Conservation (phyloP, 2,329 filamentous ascomycete species). For the Alternaria brassicicola region DNA sequence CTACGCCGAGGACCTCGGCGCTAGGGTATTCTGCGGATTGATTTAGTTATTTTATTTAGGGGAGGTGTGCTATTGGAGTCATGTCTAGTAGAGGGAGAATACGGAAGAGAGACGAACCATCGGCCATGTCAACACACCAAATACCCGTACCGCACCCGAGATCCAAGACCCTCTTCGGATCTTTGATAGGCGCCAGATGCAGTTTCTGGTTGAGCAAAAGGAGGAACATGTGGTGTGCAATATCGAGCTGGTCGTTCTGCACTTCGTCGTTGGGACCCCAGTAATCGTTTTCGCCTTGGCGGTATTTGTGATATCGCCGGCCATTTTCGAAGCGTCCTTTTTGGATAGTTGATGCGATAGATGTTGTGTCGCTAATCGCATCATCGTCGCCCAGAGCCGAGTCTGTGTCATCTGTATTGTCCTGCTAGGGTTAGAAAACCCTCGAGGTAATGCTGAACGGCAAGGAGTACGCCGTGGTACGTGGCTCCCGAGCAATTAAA, state of each 20-base stretch:
- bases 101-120: conserved; percentile 9
- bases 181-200: conserved; percentile 30
- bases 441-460: not conserved
- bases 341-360: conserved; percentile 39
- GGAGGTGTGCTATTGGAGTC: not conserved
- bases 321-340: conserved; percentile 42
- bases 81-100: not conserved
- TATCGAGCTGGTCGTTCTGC: conserved; percentile 38
- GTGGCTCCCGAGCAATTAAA: not conserved
- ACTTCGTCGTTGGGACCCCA: conserved; percentile 41
- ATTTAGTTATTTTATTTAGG: not conserved
- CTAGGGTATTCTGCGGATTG: conserved; percentile 19
- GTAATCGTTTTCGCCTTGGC: conserved; percentile 41
- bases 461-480: not conserved
- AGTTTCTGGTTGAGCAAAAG: conserved; percentile 31
- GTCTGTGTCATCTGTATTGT: conserved; percentile 26
- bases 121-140: conserved; percentile 38
- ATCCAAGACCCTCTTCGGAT: conserved; percentile 29
- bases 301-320: conserved; percentile 42
- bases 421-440: not conserved
- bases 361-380: conserved; percentile 37
- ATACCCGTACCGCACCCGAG: conserved; percentile 40
- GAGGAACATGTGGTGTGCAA: conserved; percentile 37
- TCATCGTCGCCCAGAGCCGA: conserved; percentile 18
- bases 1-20: conserved; percentile 53